Conservation (phyloP, 352 stramenopile genomes). For the Globisporangium viniferum region DNA sequence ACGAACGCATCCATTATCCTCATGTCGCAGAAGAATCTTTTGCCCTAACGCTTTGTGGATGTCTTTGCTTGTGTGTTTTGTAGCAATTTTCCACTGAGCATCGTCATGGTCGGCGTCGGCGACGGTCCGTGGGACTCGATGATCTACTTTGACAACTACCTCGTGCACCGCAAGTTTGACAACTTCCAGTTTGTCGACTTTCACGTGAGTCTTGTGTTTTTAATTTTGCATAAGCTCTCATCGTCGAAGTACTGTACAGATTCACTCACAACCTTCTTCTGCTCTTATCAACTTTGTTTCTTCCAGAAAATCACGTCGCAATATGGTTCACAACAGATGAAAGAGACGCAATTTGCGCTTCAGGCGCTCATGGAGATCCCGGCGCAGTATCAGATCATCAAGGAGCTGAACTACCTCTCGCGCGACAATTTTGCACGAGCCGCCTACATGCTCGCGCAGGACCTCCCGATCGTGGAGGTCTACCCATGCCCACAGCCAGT, state of each 20-base stretch:
- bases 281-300: neutral
- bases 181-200: slow-evolving; percentile 90
- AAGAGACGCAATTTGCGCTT: slow-evolving; percentile 72
- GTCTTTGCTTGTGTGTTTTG: neutral
- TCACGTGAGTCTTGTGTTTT: slow-evolving; percentile 26
- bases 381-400: slow-evolving; percentile 78
- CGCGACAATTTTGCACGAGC: slow-evolving; percentile 23
- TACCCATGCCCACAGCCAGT: slow-evolving; percentile 47
- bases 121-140: slow-evolving; percentile 82
- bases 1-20: neutral
- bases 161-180: slow-evolving; percentile 77
- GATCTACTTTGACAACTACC: slow-evolving; percentile 80
- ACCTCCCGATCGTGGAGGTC: slow-evolving; percentile 65
- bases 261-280: neutral
- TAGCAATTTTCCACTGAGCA: slow-evolving; percentile 76
- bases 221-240: neutral
- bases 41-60: neutral
- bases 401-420: slow-evolving; percentile 60
- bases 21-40: slow-evolving; percentile 3
- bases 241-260: neutral
- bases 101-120: slow-evolving; percentile 79
- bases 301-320: slow-evolving; percentile 51
- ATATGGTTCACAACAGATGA: slow-evolving; percentile 40
- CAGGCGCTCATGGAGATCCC: slow-evolving; percentile 86
- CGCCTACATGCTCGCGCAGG: slow-evolving; percentile 40